These are phyloP conservation scores for Toxicodendron radicans DNA, from an alignment of 345 rosid genomes.

Conservation along the genomic window DNA sequence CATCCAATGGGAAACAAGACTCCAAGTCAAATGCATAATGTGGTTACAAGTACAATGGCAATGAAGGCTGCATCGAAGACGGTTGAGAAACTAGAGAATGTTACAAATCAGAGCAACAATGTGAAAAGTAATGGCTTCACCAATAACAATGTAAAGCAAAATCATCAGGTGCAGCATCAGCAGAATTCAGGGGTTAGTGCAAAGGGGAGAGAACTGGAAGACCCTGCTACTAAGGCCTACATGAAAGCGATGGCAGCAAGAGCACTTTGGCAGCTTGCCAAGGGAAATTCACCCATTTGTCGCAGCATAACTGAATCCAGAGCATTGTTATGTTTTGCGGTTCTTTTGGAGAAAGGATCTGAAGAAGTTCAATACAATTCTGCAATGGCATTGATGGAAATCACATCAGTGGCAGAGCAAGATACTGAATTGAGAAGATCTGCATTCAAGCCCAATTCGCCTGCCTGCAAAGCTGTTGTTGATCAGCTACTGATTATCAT, in stretches of 20 bases:
- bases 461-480: constrained; percentile 81
- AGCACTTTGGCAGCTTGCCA: constrained; percentile 87
- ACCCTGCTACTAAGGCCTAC: constrained; percentile 66
- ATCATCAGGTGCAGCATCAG: constrained; percentile 42
- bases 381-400: constrained; percentile 94
- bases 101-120: constrained; percentile 22
- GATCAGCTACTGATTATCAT: constrained; percentile 71
- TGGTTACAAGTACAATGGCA: constrained; percentile 68
- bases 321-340: constrained; percentile 90
- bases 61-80: constrained; percentile 44
- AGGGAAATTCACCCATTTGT: constrained; percentile 71
- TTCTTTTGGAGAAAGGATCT: constrained; percentile 70
- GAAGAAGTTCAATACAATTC: constrained; percentile 69
- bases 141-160: constrained; percentile 37
- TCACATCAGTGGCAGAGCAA: constrained; percentile 80
- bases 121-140: constrained; percentile 25
- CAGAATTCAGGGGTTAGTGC: constrained; percentile 47
- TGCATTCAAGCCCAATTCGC: constrained; percentile 89
- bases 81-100: constrained; percentile 27
- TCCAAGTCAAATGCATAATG: constrained; percentile 57
- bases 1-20: constrained; percentile 50
- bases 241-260: constrained; percentile 95
- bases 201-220: constrained; percentile 82
- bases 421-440: constrained; percentile 81
- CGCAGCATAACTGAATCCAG: constrained; percentile 87